Evolutionary conservation across 2,329 filamentous ascomycete species (phyloP).

Genomic region (Thelonectria blattea): DNA sequence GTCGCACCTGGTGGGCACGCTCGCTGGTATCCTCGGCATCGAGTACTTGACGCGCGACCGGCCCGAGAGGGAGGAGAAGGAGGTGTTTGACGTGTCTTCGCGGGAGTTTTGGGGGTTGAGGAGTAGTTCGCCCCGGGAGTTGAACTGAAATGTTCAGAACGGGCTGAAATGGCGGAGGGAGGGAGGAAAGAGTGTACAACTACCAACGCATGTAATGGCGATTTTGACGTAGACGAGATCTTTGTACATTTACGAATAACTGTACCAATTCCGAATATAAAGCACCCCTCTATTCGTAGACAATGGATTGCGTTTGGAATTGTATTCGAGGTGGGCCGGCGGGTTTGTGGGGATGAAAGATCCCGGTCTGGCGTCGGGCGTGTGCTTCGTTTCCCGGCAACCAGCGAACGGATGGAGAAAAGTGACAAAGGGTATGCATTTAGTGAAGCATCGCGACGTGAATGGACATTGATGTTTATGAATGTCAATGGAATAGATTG

Average conservation of each 20-base stretch:
- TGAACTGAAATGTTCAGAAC: not conserved
- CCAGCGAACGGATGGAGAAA: not conserved
- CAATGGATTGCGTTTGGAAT: not conserved
- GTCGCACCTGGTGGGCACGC: conserved; percentile 60
- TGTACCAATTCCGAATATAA: conserved; percentile 25
- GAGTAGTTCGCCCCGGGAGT: too few species aligned
- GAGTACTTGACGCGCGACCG: conserved; percentile 39
- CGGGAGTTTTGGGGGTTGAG: too few species aligned
- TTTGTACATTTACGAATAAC: conserved; percentile 2
- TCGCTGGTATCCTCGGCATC: conserved; percentile 52
- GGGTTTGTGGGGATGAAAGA: conserved; percentile 19
- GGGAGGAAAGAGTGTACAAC: conserved; percentile 27
- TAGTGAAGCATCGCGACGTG: not conserved
- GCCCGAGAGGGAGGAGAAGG: conserved; percentile 21
- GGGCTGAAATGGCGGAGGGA: not conserved
- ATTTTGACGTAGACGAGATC: conserved; percentile 27
- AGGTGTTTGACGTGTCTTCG: conserved; percentile 25
- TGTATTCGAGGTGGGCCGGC: conserved; percentile 3
- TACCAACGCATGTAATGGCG: conserved; percentile 6
- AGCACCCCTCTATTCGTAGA: conserved; percentile 21
- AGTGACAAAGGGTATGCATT: conserved; percentile 3
- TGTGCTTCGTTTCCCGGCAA: conserved; percentile 20
- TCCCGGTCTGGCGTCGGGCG: not conserved
- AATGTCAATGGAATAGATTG: too few species aligned
- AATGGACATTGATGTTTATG: not conserved